Percentiles rank a stretch among this genome's conserved stretches.
These are phyloP conservation scores for Podosphaera fusca DNA, from an alignment of 2,329 filamentous ascomycete species.

Conservation along the genomic window DNA sequence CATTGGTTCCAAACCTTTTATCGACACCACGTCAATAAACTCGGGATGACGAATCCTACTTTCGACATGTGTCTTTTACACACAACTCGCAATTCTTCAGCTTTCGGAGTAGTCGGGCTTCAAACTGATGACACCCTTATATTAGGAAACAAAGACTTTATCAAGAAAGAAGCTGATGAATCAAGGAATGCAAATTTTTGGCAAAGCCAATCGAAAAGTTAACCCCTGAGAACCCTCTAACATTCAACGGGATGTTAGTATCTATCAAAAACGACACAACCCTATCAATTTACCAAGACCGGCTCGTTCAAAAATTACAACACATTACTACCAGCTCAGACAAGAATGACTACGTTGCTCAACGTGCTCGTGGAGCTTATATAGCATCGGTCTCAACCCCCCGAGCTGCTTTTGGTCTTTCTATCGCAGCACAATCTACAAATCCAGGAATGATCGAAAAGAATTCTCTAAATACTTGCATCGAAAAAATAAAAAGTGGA, in stretches of 20 bases:
- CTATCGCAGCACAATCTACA: not conserved
- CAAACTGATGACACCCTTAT: not conserved
- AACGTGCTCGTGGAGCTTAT: not conserved
- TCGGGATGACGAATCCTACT: not conserved
- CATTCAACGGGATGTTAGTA: not conserved
- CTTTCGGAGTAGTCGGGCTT: not conserved
- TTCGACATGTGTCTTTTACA: constrained; percentile 1
- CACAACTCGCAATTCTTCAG: not conserved
- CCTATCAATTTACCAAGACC: too few species aligned
- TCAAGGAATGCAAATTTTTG: not conserved
- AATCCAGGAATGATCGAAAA: not conserved
- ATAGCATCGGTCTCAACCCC: not conserved
- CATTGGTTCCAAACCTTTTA: constrained; percentile 1
- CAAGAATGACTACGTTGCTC: not conserved
- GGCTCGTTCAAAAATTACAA: too few species aligned
- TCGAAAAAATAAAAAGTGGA: not conserved
- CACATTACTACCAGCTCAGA: too few species aligned
- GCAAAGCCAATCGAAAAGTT: not conserved
- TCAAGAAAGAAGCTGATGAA: not conserved
- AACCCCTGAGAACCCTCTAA: not conserved
- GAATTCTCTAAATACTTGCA: not conserved
- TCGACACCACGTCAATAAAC: constrained; percentile 1
- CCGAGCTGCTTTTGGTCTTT: not conserved
- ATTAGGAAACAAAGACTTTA: not conserved
- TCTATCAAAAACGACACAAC: too few species aligned